A percentile compares a stretch with the other conserved stretches of the same genome.
Conservation (phyloP, 805 yeast species). For the Lipomyces sp. region DNA sequence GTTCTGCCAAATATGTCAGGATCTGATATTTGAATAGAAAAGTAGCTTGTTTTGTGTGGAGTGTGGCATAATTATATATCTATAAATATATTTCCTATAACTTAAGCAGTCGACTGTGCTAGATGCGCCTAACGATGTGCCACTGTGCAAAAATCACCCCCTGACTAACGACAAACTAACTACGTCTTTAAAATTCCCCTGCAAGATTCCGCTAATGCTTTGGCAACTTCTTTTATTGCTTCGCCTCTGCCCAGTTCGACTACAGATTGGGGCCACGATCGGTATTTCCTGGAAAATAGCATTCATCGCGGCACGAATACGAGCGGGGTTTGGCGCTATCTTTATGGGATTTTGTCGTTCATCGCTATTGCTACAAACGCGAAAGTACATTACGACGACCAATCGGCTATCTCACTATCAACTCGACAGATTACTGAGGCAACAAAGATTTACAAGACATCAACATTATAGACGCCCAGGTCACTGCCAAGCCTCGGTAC, state of each 20-base stretch:
- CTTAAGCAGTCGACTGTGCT: no score
- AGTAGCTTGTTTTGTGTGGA: no score
- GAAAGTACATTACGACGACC: background rate
- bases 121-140: no score
- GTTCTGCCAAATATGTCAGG: no score
- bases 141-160: no score
- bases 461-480: background rate
- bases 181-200: no score
- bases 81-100: no score
- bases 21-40: no score
- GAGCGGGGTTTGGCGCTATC: background rate
- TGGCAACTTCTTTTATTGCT: no score
- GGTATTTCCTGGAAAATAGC: background rate
- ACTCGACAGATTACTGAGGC: background rate
- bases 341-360: background rate
- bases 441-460: background rate
- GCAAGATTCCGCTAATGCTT: no score
- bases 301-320: background rate
- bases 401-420: background rate
- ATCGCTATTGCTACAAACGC: background rate
- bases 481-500: background rate
- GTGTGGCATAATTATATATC: no score
- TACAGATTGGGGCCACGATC: background rate
- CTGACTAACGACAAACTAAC: no score
- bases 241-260: background rate